Base-by-base conservation (phyloP, 306 rosid genomes). In the Abrus precatorius region DNA sequence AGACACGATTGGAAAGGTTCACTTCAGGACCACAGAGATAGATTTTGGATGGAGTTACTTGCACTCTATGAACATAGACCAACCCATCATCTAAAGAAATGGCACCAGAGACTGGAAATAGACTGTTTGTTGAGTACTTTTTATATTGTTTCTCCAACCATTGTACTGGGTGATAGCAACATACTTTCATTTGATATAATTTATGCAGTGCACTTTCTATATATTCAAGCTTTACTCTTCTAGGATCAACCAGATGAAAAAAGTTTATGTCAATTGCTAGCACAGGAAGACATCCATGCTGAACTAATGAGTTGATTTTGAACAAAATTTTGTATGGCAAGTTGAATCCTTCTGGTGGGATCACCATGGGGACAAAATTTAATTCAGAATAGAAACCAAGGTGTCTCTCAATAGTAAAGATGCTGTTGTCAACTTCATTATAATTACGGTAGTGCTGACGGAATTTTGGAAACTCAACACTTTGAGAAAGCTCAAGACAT, bases 1-100 rank as follows among this genome's bases (percentile, higher is more conserved):
- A 68, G 11, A 94, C 91, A 55, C 95, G 94, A 69, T 94, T 94
- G 4, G 98, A 94, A 72, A 91, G 90, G 74, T 91, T 94, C 5
- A 91, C 82, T 81, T 94, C 97, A 6, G 97, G 98, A 71, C 97
- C 97, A 56, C 84, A 78, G 32, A 84, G 91, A 52, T 86, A 89
- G 53, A 92, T 86, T 64, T 84, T 88, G 8, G 86, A 86, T 47
- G 98, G 91, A 40, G 97, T 94, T 47, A 94, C 77, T 83, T 88
- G 90, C 63, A 87, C 88, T 87, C 93, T 94, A 20, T 74, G 88
- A 33, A 92, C 88, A 77, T 94, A 88, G 14, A 89, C 88, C 86
- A 94, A 87, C 12, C 97, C 95, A 60, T 83, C 38, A 79, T 88
- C 92, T 65, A 94, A 82, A 9, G 90, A 57, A 59, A 91, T 82